A percentile compares a stretch with the other conserved stretches of the same genome.
These are phyloP conservation scores for Botrytis deweyae DNA, from an alignment of 2,329 filamentous ascomycete genomes.

Conservation along the genomic window DNA sequence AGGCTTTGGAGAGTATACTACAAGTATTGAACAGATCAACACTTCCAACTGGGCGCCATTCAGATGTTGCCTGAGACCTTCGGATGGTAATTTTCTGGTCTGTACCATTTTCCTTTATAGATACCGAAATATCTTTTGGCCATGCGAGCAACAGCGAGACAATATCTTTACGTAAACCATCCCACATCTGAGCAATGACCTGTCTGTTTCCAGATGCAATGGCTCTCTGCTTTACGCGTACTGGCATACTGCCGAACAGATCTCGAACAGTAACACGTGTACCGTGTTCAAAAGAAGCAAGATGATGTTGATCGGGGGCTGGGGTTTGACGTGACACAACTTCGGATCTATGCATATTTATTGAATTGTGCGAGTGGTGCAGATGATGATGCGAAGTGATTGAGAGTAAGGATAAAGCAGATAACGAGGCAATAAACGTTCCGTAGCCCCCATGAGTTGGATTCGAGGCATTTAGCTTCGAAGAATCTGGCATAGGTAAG, in stretches of 20 bases:
- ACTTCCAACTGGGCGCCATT: background rate
- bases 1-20: constrained; percentile 64
- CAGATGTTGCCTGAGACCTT: constrained; percentile 17
- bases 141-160: constrained; percentile 71
- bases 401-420: constrained; percentile 71
- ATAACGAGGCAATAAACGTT: constrained; percentile 74
- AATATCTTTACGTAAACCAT: constrained; percentile 43
- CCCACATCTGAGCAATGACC: constrained; percentile 62
- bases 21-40: constrained; percentile 40
- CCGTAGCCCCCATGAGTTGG: constrained; percentile 66
- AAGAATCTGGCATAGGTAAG: constrained; percentile 62
- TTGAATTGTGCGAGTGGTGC: constrained; percentile 59
- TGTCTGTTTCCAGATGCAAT: constrained; percentile 50
- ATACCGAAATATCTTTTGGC: constrained; percentile 55
- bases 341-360: constrained; percentile 70
- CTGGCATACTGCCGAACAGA: constrained; percentile 87
- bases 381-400: constrained; percentile 69
- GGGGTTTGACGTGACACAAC: constrained; percentile 64
- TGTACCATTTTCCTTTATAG: constrained; percentile 51
- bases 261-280: constrained; percentile 75
- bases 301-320: constrained; percentile 55
- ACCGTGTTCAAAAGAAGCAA: constrained; percentile 61
- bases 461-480: constrained; percentile 57
- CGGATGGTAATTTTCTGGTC: constrained; percentile 33
- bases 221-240: constrained; percentile 78